Conservation (phyloP, 495 filamentous ascomycete genomes). For the Thermochaetoides thermophila region DNA sequence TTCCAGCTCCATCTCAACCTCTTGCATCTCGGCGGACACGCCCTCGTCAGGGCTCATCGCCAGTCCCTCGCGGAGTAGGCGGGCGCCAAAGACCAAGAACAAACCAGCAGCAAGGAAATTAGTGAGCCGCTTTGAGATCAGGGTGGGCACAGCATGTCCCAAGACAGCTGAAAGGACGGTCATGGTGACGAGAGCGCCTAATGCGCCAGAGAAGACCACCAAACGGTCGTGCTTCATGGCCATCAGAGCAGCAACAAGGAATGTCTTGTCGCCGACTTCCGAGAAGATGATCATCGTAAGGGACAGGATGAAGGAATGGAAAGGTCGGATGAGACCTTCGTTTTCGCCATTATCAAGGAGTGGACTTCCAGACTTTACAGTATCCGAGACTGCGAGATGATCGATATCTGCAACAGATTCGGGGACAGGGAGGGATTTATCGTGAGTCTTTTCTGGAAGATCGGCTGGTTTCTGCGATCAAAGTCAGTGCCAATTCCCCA, state of each 20-base stretch:
- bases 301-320: conserved; percentile 86
- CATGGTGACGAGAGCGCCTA: conserved; percentile 81
- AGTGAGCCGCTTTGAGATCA: conserved; percentile 80
- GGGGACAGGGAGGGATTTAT: conserved; percentile 60
- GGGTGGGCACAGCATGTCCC: conserved; percentile 79
- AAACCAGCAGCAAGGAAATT: conserved; percentile 70
- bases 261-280: conserved; percentile 97
- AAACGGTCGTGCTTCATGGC: conserved; percentile 94
- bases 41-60: conserved; percentile 79
- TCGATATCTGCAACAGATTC: conserved; percentile 45
- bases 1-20: conserved; percentile 87
- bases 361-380: conserved; percentile 17
- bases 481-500: too few relatives aligned
- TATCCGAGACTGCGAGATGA: conserved; percentile 49
- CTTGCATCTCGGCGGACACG: conserved; percentile 87
- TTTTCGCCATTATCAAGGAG: conserved; percentile 24
- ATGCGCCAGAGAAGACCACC: conserved; percentile 88
- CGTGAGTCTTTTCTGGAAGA: conserved; percentile 65
- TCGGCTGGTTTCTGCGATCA: conserved; percentile 59
- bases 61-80: conserved; percentile 74
- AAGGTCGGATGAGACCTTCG: conserved; percentile 59
- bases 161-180: conserved; percentile 93
- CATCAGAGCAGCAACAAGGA: conserved; percentile 94
- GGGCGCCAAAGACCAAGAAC: conserved; percentile 79
- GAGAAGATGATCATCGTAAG: conserved; percentile 97